Base-by-base conservation (phyloP, 352 stramenopile species). In the Phytophthora fragariaefolia region DNA sequence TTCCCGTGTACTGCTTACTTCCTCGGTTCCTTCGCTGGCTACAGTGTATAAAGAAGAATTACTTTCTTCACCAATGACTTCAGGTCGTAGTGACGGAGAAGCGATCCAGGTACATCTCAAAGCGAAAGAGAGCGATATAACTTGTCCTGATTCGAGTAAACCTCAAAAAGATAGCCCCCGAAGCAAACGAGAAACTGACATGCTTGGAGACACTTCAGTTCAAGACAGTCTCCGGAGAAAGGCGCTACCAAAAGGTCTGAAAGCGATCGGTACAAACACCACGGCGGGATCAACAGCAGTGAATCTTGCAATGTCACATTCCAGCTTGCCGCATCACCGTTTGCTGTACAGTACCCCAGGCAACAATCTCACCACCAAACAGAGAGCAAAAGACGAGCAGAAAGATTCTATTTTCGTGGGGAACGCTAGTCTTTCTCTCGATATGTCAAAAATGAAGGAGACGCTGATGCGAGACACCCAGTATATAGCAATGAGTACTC, bases 301-400 rank as follows among this genome's bases (percentile, higher is more conserved):
- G n/a, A 79, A 66, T 34, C 4, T 80, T 15, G 34, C 63, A 1
- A 56, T 68, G 15, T 22, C 56, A 1, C 45, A 74, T 32, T 58
- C 51, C 6, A 52, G 34, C 13, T 28, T 52, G 22, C 34, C 68
- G 1, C 68, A 74, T 9, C 69, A 77, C 8, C 51, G 65, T 38
- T 28, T 69, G 12, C 24, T 73, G 42, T 76, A 59, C 26, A 56
- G 38, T 6, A 58, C 24, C 47, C 71, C 63, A 30, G 57, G 51
- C 2, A 67, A 64, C 47, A 78, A 68, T 34, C 34, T 76, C 22
- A 57, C 71, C 30, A 56, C 4, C 42, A 71, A 72, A 30, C 28
- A 73, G 23, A 59, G 43, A 38, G 36, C 53, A 7, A 88, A 87
- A 46, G 78, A 82, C 3, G 70, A 80, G n/a, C 5, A 76, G 9